phyloP scores from a whole-genome alignment of 2,329 filamentous ascomycete species.

The Byssothecium circinans region DNA sequence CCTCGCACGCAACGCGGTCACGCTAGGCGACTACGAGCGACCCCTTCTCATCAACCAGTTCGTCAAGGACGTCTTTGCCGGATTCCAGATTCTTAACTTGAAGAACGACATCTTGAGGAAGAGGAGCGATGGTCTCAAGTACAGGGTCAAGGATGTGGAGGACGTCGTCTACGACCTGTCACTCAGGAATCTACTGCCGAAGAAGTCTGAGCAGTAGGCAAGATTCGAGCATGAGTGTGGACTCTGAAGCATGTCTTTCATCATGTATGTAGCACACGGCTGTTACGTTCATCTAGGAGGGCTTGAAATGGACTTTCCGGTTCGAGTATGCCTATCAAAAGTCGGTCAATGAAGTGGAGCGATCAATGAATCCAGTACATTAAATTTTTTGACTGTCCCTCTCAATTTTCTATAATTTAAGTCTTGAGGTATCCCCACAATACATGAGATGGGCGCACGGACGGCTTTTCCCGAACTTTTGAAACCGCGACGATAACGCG shows the following conservation, averaged over 20 bases:
- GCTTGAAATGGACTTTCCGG: background rate
- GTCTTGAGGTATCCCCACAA: slow-evolving; percentile 1
- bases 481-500: slow-evolving; percentile 2
- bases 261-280: slow-evolving; percentile 3
- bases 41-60: slow-evolving; percentile 88
- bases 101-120: slow-evolving; percentile 93
- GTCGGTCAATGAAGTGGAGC: too few species aligned
- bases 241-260: background rate
- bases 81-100: slow-evolving; percentile 94
- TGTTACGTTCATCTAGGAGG: background rate
- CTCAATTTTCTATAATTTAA: background rate
- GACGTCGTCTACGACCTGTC: slow-evolving; percentile 97
- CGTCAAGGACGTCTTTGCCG: slow-evolving; percentile 91
- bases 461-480: slow-evolving; percentile 6
- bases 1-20: slow-evolving; percentile 91
- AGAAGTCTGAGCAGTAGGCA: slow-evolving; percentile 21
- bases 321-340: too few species aligned
- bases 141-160: slow-evolving; percentile 96
- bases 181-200: slow-evolving; percentile 72
- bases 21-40: slow-evolving; percentile 81
- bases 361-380: too few species aligned
- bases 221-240: background rate
- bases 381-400: too few species aligned
- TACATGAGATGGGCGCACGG: slow-evolving; percentile 5
- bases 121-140: slow-evolving; percentile 91